Conservation (phyloP, 2,329 filamentous ascomycete genomes). For the Fusarium haematococcum region DNA sequence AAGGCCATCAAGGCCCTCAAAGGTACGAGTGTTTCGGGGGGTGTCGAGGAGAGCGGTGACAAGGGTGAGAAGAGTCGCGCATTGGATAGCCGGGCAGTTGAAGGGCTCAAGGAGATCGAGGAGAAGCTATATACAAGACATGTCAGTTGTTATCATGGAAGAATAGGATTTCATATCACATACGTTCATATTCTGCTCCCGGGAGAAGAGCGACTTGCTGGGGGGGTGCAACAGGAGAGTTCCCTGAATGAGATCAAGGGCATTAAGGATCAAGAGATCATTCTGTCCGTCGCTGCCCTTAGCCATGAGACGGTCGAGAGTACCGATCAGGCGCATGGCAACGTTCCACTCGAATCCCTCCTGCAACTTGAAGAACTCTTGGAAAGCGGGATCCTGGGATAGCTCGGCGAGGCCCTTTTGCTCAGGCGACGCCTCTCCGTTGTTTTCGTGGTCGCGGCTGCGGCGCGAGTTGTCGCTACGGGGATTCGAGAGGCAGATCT, state of each 20-base stretch:
- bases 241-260: slow-evolving; percentile 90
- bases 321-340: slow-evolving; percentile 84
- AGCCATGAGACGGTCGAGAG: slow-evolving; percentile 86
- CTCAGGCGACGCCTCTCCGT: slow-evolving; percentile 53
- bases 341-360: slow-evolving; percentile 99
- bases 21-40: slow-evolving; percentile 89
- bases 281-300: slow-evolving; percentile 86
- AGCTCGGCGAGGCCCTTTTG: slow-evolving; percentile 77
- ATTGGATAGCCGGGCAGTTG: slow-evolving; percentile 93
- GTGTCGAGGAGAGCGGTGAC: slow-evolving; percentile 89
- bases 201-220: slow-evolving; percentile 85
- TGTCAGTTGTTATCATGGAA: slow-evolving; percentile 17
- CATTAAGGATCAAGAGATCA: slow-evolving; percentile 87
- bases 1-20: slow-evolving; percentile 91
- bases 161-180: slow-evolving; percentile 43
- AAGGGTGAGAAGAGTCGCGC: slow-evolving; percentile 87
- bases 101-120: slow-evolving; percentile 93
- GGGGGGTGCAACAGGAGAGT: slow-evolving; percentile 89
- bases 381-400: slow-evolving; percentile 85
- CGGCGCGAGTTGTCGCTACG: slow-evolving; percentile 34
- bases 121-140: slow-evolving; percentile 69
- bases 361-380: slow-evolving; percentile 96
- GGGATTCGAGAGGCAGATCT: slow-evolving; percentile 83
- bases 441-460: slow-evolving; percentile 44
- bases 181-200: slow-evolving; percentile 95